Evolutionary conservation across 371 early-diverging fungal species (phyloP), one percentile per base, ranked within the genome.

Genomic region (Mortierella sp.): DNA sequence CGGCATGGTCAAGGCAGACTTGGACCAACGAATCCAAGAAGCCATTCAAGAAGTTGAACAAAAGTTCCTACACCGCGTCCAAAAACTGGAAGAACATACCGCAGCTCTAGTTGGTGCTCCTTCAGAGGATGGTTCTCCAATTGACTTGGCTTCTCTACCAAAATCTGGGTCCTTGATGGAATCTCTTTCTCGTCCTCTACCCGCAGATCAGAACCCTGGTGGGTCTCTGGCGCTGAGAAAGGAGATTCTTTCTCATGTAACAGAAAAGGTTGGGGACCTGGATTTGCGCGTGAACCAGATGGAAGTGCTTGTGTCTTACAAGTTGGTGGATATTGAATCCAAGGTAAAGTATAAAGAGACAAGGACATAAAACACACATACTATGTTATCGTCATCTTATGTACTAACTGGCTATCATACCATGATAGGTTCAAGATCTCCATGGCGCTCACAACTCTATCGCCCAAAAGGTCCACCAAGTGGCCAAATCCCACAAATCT

Each of bases 371-470:
- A 43, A 3, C 45, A 11, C 45, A 3, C 18, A 18, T 18, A 45
- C 11, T 45, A 14, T 45, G 18, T 2, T 45, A 45, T 45, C 18
- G 20, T 47, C 20, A 52, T 52, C 52, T 51, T 1, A 22, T 52
- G 11, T 52, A 52, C 20, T 52, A 20, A 24, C 18, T 52, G n/a
- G 11, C 45, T 5, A 43, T 3, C 45, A 14, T 43, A 3, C 45
- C 16, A 43, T 11, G 24, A 64, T 12, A 81, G 81, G 81, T 81
- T 5, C 65, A 75, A 70, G 81, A 81, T 51, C 76, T 81, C 22
- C 81, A 81, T 65, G 81, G 81, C 20, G 81, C 81, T 30, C 81
- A 81, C 59, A 81, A 81, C 47, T 65, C 76, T 28, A 81, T 81
- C 28, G 81, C 76, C 6, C 81, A 81, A 66, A 81, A 81, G 61